Conservation (phyloP, 1,139 yeast species). For the Yamadazyma diddensiae region DNA sequence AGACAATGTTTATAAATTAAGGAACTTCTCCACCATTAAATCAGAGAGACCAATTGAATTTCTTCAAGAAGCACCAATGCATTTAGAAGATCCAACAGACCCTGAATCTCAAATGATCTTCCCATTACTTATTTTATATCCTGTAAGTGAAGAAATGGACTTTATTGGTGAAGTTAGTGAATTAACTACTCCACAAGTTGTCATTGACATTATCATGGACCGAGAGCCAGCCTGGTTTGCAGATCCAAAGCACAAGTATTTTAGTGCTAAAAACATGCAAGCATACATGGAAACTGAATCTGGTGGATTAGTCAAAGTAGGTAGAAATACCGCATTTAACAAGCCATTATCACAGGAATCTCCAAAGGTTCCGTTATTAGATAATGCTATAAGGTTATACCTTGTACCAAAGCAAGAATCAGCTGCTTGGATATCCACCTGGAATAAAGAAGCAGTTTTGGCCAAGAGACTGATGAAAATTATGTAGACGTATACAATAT, state of each 20-base stretch:
- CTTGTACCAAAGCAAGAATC: conserved; percentile 75
- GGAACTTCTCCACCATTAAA: conserved; percentile 50
- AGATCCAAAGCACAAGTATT: conserved; percentile 59
- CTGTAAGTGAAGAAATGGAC: conserved; percentile 83
- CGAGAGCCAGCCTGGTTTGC: conserved; percentile 72
- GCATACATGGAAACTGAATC: conserved; percentile 77
- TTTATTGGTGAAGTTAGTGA: conserved; percentile 74
- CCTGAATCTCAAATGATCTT: conserved; percentile 74
- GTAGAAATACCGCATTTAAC: conserved; percentile 69
- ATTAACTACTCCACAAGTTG: conserved; percentile 57
- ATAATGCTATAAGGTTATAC: conserved; percentile 68
- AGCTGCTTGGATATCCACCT: conserved; percentile 59
- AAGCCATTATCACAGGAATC: conserved; percentile 59
- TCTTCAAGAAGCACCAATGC: conserved; percentile 45
- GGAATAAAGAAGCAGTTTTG: conserved; percentile 67
- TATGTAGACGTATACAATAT: conserved; percentile 4
- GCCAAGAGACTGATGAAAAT: conserved; percentile 24
- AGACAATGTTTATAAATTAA: conserved; percentile 51
- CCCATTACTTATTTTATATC: conserved; percentile 81
- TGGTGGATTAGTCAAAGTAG: conserved; percentile 86
- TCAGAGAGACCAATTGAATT: conserved; percentile 52
- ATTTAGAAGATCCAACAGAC: conserved; percentile 68
- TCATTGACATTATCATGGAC: conserved; percentile 54
- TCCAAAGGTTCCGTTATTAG: conserved; percentile 77
- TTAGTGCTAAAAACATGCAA: conserved; percentile 57